Conservation (phyloP, 2,329 filamentous ascomycete genomes). For the Aphanoascus verrucosus region DNA sequence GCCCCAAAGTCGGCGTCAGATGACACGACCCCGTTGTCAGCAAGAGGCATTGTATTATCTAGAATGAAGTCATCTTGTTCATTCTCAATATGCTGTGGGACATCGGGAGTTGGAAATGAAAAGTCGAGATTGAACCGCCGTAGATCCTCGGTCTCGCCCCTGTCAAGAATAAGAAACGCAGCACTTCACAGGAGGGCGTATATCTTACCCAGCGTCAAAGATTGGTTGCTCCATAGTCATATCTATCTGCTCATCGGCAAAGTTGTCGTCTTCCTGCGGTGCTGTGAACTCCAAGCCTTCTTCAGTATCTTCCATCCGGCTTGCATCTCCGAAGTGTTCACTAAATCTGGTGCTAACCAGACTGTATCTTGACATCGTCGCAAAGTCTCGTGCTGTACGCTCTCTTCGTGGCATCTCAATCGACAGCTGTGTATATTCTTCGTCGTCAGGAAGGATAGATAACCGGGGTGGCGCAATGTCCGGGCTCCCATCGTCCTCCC, state of each 20-base stretch:
- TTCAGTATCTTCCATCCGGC: constrained; percentile 36
- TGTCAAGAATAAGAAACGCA: constrained; percentile 15
- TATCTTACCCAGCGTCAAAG: constrained; percentile 30
- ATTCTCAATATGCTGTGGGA: constrained; percentile 25
- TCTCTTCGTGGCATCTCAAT: constrained; percentile 37
- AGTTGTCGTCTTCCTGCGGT: constrained; percentile 28
- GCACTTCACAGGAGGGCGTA: constrained; percentile 2
- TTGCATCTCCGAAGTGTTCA: constrained; percentile 42
- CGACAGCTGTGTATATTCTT: constrained; percentile 32
- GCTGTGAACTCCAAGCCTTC: constrained; percentile 32
- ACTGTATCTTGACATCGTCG: constrained; percentile 35
- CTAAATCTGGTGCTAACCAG: constrained; percentile 36
- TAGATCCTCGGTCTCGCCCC: constrained; percentile 36
- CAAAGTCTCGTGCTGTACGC: constrained; percentile 28
- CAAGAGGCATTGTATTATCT: constrained; percentile 22
- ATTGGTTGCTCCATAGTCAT: constrained; percentile 30
- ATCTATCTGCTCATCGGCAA: constrained; percentile 25
- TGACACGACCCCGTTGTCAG: constrained; percentile 20
- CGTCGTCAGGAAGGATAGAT: constrained; percentile 39
- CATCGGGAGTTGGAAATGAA: constrained; percentile 31
- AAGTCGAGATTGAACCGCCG: constrained; percentile 34
- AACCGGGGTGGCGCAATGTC: constrained; percentile 30
- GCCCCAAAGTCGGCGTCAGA: constrained; percentile 23
- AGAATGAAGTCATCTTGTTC: constrained; percentile 28
- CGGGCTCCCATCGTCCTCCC: constrained; percentile 34